A percentile compares a stretch with the other conserved stretches of the same genome.
Evolutionary conservation across 768 basidiomycete species (phyloP).

Genomic region (Guyanaporus albipodus): DNA sequence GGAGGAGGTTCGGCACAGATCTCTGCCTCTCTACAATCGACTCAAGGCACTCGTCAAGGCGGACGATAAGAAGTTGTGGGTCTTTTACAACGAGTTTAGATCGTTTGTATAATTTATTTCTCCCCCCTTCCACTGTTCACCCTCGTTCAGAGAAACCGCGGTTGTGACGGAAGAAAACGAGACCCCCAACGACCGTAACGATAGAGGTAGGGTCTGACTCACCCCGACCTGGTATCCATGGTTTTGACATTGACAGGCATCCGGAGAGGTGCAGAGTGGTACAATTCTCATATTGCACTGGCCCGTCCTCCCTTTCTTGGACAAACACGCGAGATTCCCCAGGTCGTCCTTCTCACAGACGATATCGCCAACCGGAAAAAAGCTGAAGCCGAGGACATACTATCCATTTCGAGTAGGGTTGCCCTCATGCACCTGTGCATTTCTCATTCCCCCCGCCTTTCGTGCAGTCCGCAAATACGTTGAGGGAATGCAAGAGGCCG

Average conservation of each 20-base stretch:
- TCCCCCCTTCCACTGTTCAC: neutral
- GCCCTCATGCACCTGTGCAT: neutral
- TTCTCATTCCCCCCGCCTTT: neutral
- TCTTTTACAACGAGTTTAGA: slow-evolving; percentile 85
- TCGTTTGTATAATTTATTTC: slow-evolving; percentile 47
- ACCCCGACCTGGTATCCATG: neutral
- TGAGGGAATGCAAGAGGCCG: slow-evolving; percentile 61
- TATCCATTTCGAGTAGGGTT: slow-evolving; percentile 54
- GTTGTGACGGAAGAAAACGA: slow-evolving; percentile 73
- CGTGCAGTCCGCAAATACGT: slow-evolving; percentile 73
- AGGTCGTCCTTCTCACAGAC: slow-evolving; percentile 82
- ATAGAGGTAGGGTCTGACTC: slow-evolving; percentile 57
- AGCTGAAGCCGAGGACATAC: slow-evolving; percentile 62
- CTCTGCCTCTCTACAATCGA: slow-evolving; percentile 88
- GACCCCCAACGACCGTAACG: slow-evolving; percentile 91
- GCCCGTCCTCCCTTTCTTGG: slow-evolving; percentile 51
- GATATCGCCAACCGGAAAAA: slow-evolving; percentile 81
- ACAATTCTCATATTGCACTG: slow-evolving; percentile 64
- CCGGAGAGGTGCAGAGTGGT: slow-evolving; percentile 84
- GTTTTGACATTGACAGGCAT: slow-evolving; percentile 58
- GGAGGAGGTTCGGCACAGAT: slow-evolving; percentile 94
- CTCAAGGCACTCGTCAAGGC: slow-evolving; percentile 78
- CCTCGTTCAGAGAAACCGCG: slow-evolving; percentile 65
- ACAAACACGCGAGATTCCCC: slow-evolving; percentile 45
- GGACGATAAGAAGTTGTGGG: slow-evolving; percentile 82